phyloP scores from a whole-genome alignment of 208 protist species.

The Trypanosoma scelopori region DNA sequence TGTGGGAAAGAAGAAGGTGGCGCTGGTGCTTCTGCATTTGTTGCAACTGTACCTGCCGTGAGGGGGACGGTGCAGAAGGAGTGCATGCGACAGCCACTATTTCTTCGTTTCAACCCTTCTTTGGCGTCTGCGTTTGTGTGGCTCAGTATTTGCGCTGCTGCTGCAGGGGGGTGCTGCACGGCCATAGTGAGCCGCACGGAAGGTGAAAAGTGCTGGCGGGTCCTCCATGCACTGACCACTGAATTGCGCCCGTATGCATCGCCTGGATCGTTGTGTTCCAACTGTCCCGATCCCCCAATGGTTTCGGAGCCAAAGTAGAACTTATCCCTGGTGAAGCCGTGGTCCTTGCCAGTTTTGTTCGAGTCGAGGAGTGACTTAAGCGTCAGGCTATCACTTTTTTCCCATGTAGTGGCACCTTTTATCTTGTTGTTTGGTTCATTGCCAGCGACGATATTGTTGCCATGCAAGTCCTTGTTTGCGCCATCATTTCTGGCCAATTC shows the following conservation, averaged over 20 bases:
- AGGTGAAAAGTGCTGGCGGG: neutral
- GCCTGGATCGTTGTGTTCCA: conserved; percentile 12
- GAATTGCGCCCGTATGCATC: neutral
- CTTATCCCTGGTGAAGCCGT: conserved; percentile 10
- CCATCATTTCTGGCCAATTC: neutral
- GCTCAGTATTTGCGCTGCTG: neutral
- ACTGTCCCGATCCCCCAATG: conserved; percentile 20
- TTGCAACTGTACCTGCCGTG: too few species aligned
- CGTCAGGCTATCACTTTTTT: neutral
- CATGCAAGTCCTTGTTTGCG: neutral
- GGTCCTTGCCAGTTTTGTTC: conserved; percentile 7
- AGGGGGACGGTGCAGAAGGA: too few species aligned
- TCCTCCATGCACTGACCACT: conserved; percentile 12
- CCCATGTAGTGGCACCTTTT: neutral
- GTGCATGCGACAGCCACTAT: too few species aligned
- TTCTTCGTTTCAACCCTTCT: neutral
- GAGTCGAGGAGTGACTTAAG: neutral
- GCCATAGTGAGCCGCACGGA: neutral
- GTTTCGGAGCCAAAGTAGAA: conserved; percentile 18
- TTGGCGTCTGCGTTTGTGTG: neutral
- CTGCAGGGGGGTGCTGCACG: neutral
- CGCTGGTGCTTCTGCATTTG: too few species aligned
- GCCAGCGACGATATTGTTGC: neutral
- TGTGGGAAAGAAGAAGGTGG: too few species aligned
- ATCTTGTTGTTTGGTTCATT: neutral